phyloP scores from a whole-genome alignment of 176 grass and related monocot species.

The Carex cristatella region DNA sequence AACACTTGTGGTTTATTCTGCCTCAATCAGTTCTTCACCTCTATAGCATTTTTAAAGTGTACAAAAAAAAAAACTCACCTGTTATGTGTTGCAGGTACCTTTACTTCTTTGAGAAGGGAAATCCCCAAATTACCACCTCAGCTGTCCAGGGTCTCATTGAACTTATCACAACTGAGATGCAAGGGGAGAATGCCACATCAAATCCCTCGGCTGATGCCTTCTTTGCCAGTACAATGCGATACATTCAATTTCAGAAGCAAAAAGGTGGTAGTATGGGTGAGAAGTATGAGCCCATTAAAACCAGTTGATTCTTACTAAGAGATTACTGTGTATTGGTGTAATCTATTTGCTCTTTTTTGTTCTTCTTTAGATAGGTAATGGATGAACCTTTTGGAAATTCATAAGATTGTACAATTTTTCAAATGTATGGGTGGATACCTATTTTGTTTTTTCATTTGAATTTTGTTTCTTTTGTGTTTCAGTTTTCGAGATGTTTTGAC shows the following conservation, averaged over 20 bases:
- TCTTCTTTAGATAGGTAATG: constrained; percentile 24
- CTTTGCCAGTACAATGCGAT: constrained; percentile 85
- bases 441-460: background rate
- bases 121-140: constrained; percentile 78
- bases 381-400: background rate
- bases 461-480: constrained; percentile 7
- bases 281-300: constrained; percentile 89
- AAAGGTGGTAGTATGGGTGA: constrained; percentile 82
- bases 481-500: background rate
- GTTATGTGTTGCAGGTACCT: constrained; percentile 56
- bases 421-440: background rate
- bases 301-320: constrained; percentile 32
- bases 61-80: background rate
- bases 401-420: constrained; percentile 10
- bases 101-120: constrained; percentile 99
- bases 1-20: background rate
- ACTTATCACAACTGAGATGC: constrained; percentile 81
- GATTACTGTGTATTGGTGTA: constrained; percentile 9
- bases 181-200: constrained; percentile 47
- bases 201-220: constrained; percentile 74
- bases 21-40: background rate
- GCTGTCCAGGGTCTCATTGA: constrained; percentile 91
- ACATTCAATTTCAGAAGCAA: constrained; percentile 94
- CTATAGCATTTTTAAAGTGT: background rate
- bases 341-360: constrained; percentile 17